Percentiles rank a stretch among this genome's conserved stretches.
Evolutionary conservation across 345 rosid genomes (phyloP).

Genomic region (Salix caprea): DNA sequence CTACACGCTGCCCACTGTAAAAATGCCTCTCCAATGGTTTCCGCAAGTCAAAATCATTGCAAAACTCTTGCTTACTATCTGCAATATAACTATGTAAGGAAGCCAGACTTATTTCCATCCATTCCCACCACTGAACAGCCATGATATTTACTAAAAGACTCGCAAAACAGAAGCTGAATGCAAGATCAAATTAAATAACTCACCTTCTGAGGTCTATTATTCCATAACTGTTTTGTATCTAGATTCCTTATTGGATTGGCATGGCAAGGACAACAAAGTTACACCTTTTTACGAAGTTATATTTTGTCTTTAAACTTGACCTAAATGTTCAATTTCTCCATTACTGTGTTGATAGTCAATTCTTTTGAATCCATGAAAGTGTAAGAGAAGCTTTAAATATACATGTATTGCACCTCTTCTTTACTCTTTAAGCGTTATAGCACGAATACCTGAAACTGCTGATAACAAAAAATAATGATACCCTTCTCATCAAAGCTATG

Average conservation of each 20-base stretch:
- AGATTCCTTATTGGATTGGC: neutral
- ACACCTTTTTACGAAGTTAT: neutral
- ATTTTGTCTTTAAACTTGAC: neutral
- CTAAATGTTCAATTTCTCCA: neutral
- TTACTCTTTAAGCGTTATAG: neutral
- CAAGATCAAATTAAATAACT: neutral
- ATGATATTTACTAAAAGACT: neutral
- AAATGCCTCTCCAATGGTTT: slow-evolving; percentile 88
- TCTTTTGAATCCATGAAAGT: neutral
- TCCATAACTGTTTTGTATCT: neutral
- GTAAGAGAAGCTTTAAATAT: neutral
- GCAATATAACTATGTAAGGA: slow-evolving; percentile 21
- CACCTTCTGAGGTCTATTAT: neutral
- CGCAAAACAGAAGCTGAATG: neutral
- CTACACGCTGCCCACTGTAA: slow-evolving; percentile 43
- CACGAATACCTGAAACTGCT: neutral
- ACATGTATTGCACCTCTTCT: neutral
- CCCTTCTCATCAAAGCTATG: neutral
- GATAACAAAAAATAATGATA: neutral
- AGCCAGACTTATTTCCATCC: neutral
- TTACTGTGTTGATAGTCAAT: neutral
- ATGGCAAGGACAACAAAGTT: neutral
- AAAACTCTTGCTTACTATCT: slow-evolving; percentile 63
- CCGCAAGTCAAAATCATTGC: slow-evolving; percentile 86
- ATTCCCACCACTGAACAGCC: neutral